Conservation (phyloP, 208 protist species). For the Trypanosoma caninum region DNA sequence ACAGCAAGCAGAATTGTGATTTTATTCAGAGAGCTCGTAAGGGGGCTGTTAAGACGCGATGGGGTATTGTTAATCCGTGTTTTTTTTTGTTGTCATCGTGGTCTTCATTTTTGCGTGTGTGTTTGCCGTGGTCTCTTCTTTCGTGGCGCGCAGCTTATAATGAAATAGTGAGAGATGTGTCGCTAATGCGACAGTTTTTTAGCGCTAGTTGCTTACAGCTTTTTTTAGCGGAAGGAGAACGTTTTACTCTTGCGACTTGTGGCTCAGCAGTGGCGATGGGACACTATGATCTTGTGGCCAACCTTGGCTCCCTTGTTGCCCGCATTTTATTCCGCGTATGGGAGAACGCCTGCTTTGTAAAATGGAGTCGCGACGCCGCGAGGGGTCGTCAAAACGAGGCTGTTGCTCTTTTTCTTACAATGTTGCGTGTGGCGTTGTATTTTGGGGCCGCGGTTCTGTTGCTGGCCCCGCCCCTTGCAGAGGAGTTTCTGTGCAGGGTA, state of each 20-base stretch:
- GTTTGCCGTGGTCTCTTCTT: conserved; percentile 22
- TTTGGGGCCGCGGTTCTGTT: conserved; percentile 62
- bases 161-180: conserved; percentile 11
- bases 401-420: conserved; percentile 47
- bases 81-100: neutral
- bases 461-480: conserved; percentile 67
- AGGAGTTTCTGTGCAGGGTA: conserved; percentile 50
- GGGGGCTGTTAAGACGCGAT: conserved; percentile 16
- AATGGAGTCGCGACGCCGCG: conserved; percentile 69
- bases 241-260: conserved; percentile 71
- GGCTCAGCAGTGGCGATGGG: conserved; percentile 66
- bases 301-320: conserved; percentile 83
- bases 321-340: conserved; percentile 90
- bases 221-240: conserved; percentile 85
- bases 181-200: conserved; percentile 60
- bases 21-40: conserved; percentile 26
- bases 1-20: neutral
- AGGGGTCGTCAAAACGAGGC: conserved; percentile 28
- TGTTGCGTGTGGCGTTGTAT: conserved; percentile 75
- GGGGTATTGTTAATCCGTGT: neutral
- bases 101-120: neutral
- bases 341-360: conserved; percentile 81
- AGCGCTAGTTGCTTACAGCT: conserved; percentile 82
- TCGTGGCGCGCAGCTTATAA: conserved; percentile 1
- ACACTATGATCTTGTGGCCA: conserved; percentile 82